These are phyloP conservation scores for Termitomyces sp. DNA, from an alignment of 768 basidiomycete genomes.

Conservation along the genomic window DNA sequence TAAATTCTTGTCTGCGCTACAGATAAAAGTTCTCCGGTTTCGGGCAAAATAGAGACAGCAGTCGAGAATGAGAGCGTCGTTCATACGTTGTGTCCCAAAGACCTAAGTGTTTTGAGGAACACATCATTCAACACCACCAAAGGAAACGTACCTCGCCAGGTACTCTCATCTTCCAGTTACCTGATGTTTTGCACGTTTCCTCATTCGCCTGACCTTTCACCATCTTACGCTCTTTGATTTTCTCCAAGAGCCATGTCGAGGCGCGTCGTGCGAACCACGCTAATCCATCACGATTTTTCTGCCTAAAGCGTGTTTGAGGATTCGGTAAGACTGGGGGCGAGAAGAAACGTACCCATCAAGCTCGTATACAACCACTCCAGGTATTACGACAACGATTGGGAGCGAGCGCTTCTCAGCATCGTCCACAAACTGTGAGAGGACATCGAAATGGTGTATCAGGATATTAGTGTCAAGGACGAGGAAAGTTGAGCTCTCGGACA, in stretches of 20 bases:
- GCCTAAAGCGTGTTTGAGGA: slow-evolving; percentile 27
- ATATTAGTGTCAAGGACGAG: slow-evolving; percentile 81
- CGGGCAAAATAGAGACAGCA: slow-evolving; percentile 64
- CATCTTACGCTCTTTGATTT: slow-evolving; percentile 50
- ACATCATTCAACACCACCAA: not conserved
- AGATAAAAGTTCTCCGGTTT: slow-evolving; percentile 51
- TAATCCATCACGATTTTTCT: slow-evolving; percentile 41
- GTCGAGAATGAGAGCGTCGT: slow-evolving; percentile 73
- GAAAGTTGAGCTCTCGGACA: slow-evolving; percentile 38
- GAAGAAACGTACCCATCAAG: slow-evolving; percentile 56
- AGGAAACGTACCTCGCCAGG: slow-evolving; percentile 37
- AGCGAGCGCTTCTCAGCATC: slow-evolving; percentile 49
- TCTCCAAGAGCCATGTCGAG: slow-evolving; percentile 63
- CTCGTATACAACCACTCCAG: slow-evolving; percentile 73
- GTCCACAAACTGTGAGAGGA: slow-evolving; percentile 59
- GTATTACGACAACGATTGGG: slow-evolving; percentile 65
- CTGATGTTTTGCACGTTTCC: slow-evolving; percentile 58
- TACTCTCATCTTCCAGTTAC: slow-evolving; percentile 57
- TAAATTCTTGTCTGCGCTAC: slow-evolving; percentile 69
- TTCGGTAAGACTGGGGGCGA: not conserved
- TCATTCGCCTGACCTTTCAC: slow-evolving; percentile 61
- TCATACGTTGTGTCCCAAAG: slow-evolving; percentile 29
- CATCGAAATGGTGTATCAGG: slow-evolving; percentile 62
- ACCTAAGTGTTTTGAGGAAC: slow-evolving; percentile 10
- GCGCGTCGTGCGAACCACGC: slow-evolving; percentile 70